Evolutionary conservation across 331 rosid genomes (phyloP).

Genomic region (Dryas integrifolia): DNA sequence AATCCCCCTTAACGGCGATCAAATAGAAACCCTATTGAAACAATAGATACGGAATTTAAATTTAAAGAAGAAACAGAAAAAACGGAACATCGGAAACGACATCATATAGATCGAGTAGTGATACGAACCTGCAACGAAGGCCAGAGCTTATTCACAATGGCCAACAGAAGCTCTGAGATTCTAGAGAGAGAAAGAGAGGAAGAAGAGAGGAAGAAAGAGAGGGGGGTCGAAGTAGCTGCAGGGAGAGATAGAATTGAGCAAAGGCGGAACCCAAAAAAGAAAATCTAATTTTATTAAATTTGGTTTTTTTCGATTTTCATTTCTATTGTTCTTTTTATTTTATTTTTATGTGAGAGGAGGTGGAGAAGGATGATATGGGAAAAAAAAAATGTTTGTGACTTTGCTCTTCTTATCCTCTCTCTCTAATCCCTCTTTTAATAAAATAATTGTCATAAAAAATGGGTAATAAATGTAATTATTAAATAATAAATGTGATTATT

Average conservation of each 20-base stretch:
- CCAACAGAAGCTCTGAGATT: slow-evolving; percentile 61
- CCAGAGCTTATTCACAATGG: slow-evolving; percentile 46
- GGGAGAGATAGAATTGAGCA: slow-evolving; percentile 35
- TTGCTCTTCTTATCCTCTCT: neutral
- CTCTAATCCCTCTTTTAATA: neutral
- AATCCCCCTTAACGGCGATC: slow-evolving; percentile 42
- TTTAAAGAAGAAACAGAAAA: slow-evolving; percentile 1
- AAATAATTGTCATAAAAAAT: neutral
- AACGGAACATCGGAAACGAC: slow-evolving; percentile 13
- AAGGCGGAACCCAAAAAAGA: slow-evolving; percentile 49
- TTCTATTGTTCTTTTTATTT: neutral
- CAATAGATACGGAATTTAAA: neutral
- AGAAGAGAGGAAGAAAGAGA: slow-evolving; percentile 30
- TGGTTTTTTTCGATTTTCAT: neutral
- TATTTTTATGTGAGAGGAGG: neutral
- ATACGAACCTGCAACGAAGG: slow-evolving; percentile 64
- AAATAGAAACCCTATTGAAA: slow-evolving; percentile 41
- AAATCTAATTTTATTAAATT: slow-evolving; percentile 28
- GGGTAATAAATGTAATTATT: neutral
- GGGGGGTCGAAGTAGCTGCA: slow-evolving; percentile 45
- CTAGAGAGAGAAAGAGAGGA: slow-evolving; percentile 39
- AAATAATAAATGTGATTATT: neutral
- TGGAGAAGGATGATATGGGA: too few relatives aligned
- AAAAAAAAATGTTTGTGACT: neutral
- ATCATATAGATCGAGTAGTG: slow-evolving; percentile 54